phyloP scores from a whole-genome alignment of 129 eudicot genomes.

The Tanacetum coccineum region DNA sequence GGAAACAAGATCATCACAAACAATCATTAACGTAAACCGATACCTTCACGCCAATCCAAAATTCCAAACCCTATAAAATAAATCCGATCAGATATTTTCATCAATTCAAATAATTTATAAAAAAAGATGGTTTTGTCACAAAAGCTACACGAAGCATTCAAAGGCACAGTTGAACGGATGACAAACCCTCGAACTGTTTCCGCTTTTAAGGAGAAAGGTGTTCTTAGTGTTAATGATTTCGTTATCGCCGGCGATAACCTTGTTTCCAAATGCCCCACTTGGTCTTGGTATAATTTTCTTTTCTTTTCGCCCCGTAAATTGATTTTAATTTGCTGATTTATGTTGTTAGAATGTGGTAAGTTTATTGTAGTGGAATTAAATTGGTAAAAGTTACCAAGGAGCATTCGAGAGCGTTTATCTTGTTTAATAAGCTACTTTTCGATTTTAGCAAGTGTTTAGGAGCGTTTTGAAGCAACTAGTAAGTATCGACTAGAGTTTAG shows the following conservation, averaged over 20 bases:
- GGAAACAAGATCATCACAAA: neutral
- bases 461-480: too few relatives aligned
- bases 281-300: constrained; percentile 69
- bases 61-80: neutral
- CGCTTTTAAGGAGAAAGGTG: constrained; percentile 94
- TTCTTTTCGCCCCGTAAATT: neutral
- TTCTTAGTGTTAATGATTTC: constrained; percentile 76
- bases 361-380: too few relatives aligned
- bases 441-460: too few relatives aligned
- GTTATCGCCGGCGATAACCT: constrained; percentile 92
- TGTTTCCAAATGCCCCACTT: constrained; percentile 93
- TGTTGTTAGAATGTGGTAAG: neutral
- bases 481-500: too few relatives aligned
- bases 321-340: neutral
- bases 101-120: neutral
- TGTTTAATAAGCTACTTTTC: too few relatives aligned
- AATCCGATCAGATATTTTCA: neutral
- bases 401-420: too few relatives aligned
- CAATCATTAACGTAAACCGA: neutral
- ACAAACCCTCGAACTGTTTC: constrained; percentile 90
- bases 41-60: neutral
- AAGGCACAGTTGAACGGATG: constrained; percentile 88
- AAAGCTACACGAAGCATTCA: constrained; percentile 86
- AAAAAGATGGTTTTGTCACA: constrained; percentile 53
- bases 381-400: too few relatives aligned